These are phyloP conservation scores for Pyrus communis DNA, from an alignment of 306 rosid genomes.

Conservation along the genomic window DNA sequence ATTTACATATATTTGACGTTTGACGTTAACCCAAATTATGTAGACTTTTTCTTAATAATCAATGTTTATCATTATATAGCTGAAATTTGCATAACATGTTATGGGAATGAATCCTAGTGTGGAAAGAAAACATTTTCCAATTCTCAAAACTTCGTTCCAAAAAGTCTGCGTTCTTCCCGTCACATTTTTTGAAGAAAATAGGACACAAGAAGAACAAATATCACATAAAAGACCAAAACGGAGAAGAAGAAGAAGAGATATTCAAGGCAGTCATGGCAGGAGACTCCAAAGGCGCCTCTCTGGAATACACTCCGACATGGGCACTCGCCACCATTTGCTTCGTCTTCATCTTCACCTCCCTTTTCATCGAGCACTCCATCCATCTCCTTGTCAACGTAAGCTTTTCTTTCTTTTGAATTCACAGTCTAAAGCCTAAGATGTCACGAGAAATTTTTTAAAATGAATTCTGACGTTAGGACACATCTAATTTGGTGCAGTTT, in stretches of 20 bases:
- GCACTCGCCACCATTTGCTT: conserved; percentile 29
- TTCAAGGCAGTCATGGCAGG: neutral
- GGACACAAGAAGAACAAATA: neutral
- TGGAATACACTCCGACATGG: conserved; percentile 36
- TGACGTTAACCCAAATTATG: neutral
- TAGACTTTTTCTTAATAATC: neutral
- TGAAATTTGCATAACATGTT: neutral
- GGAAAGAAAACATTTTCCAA: neutral
- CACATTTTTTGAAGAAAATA: neutral
- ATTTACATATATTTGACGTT: neutral
- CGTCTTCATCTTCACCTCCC: conserved; percentile 25
- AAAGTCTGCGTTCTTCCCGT: neutral
- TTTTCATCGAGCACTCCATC: conserved; percentile 17
- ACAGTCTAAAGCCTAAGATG: neutral
- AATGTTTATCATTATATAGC: neutral
- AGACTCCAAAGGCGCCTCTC: neutral
- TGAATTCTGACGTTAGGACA: neutral
- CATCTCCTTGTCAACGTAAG: conserved; percentile 18
- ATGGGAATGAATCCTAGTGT: neutral
- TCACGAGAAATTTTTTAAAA: neutral
- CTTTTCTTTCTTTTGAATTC: neutral
- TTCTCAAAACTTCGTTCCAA: neutral
- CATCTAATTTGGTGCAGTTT: conserved; percentile 15
- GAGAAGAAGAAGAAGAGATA: neutral
- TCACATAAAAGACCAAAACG: neutral